These are phyloP conservation scores for Backusella westeae DNA, from an alignment of 192 early-diverging fungal genomes.

Conservation along the genomic window DNA sequence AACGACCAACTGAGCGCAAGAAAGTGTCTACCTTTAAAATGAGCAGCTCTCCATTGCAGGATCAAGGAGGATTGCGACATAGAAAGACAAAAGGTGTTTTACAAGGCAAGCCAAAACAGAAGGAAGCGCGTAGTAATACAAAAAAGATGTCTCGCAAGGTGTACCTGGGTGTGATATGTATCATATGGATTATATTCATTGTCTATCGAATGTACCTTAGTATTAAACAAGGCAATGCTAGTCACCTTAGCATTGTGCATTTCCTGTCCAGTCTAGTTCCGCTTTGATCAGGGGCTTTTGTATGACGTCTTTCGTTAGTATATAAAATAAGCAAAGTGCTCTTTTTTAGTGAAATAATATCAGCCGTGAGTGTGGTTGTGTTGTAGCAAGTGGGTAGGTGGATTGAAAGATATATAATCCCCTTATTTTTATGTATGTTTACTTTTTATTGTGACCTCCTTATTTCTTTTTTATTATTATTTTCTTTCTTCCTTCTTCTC, in stretches of 20 bases:
- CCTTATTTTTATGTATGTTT: neutral
- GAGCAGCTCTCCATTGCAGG: neutral
- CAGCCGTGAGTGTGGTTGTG: neutral
- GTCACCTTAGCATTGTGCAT: neutral
- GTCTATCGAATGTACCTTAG: neutral
- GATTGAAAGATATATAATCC: neutral
- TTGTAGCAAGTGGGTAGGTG: neutral
- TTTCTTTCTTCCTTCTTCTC: neutral
- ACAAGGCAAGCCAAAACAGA: neutral
- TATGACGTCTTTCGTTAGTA: slow-evolving; percentile 5
- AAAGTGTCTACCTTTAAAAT: neutral
- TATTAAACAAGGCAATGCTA: neutral
- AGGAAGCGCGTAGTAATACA: neutral
- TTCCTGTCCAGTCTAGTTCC: neutral
- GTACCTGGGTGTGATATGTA: neutral
- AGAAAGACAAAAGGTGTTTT: neutral
- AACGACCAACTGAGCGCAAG: neutral
- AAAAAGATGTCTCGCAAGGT: neutral
- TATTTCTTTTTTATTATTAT: neutral
- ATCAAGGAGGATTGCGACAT: neutral
- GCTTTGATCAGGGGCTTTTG: neutral
- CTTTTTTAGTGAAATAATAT: neutral
- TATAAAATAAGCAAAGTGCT: neutral
- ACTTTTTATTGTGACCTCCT: neutral
- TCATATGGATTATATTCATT: neutral